phyloP scores from a whole-genome alignment of 495 filamentous ascomycete species.

The Neurospora sp. region DNA sequence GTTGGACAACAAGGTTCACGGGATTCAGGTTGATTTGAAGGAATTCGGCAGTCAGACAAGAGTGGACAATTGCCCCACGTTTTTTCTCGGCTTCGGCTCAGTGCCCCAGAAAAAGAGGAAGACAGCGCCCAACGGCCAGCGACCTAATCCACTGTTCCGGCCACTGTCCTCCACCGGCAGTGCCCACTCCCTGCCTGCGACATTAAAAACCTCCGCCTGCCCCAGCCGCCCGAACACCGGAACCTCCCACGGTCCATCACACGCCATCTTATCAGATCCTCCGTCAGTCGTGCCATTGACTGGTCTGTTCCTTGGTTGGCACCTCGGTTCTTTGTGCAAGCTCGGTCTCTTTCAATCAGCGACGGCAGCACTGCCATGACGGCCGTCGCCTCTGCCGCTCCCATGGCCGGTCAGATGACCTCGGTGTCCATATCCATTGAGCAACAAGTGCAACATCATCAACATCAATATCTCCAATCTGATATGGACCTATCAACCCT shows the following conservation, averaged over 20 bases:
- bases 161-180: background rate
- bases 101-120: background rate
- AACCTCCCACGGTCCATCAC: background rate
- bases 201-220: background rate
- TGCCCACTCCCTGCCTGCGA: background rate
- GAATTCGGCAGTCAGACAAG: background rate
- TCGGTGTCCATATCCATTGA: background rate
- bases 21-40: too few species aligned
- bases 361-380: constrained; percentile 5
- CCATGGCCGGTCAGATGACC: background rate
- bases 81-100: background rate
- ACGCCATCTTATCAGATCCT: background rate
- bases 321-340: background rate
- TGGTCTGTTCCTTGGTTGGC: background rate
- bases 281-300: background rate
- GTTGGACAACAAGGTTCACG: background rate
- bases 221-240: background rate
- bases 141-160: background rate
- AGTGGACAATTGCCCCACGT: background rate
- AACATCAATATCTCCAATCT: constrained; percentile 7
- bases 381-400: background rate
- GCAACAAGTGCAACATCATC: constrained; percentile 1
- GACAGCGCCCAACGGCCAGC: background rate
- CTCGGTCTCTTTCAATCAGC: background rate
- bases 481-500: background rate